Evolutionary conservation across 805 yeast genomes (phyloP), one percentile per base, ranked within the genome.

Genomic region (Hanseniaspora taiwanica): DNA sequence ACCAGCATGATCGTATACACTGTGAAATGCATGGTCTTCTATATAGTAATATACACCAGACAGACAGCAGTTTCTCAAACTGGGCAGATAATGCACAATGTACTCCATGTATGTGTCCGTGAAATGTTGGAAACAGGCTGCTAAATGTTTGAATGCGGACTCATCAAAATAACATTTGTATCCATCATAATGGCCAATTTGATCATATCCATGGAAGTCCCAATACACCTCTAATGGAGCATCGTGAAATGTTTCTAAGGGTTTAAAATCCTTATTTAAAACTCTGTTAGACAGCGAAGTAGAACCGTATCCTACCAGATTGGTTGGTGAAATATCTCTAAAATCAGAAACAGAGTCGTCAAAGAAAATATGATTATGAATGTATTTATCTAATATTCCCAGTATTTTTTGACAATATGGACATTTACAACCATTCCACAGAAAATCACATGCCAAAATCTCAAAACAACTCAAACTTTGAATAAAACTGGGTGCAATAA

Each of bases 401-500:
- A 81, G 55, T 32, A 61, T 62, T 39, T 60, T 60, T 12, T 60
- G 59, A 49, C 93, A 81, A 46, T 66, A 71, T 1, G 47, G 44
- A 52, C 93, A 81, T 29, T 66, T 68, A 54, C 89, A 81, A 0
- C 89, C 89, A 52, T 80, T 81, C 87, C 89, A 81, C 19, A 81
- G 55, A 38, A 81, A 46, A 45, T 78, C 81, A 36, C 83, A 79
- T 52, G 76, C 74, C 6, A 78, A 54, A 42, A 77, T 78, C 47
- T 81, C 93, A 53, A 80, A 81, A 45, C 83, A 72, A 0, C 84
- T 64, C 17, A 78, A 59, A 0, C 76, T 60, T 42, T 76, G 74
- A 46, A 81, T 54, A 40, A 78, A 63, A 4, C 74, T 73, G 2
- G 87, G 85, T 0, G 76, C 65, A 3, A 72, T 58, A 12, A 81